Base-by-base conservation (phyloP, 805 yeast genomes). In the Pichia ethanolica region DNA sequence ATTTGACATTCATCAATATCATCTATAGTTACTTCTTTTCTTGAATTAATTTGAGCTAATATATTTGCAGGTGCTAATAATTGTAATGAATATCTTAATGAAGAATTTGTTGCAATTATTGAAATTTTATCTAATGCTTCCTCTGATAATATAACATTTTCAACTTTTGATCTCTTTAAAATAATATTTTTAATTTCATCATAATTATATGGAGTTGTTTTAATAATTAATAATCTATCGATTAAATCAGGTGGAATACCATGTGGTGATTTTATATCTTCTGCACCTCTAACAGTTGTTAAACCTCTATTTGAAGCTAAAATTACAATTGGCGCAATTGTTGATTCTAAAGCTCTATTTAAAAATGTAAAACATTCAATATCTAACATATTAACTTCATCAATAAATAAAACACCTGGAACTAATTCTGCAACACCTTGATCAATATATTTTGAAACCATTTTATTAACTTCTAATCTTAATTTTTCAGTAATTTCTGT, bases 271-370 rank as follows among this genome's bases (percentile, higher is more conserved):
- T 83, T 86, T 28, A 59, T 51, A 71, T 89, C 89, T 63, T 81
- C 83, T 33, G 98, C 88, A 46, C 99, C 99, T 62, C 97, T 80
- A 27, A 96, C 89, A 53, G 79, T 83, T n/a, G 96, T 79, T 51
- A 91, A 77, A 47, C 99, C 99, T 67, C 97, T 79, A 71, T 93
- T 93, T 28, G 99, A 90, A 42, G 99, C 99, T 95, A 93, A 87
- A 55, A 93, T 86, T 39, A 93, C 97, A 63, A 93, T 88, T 36
- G 99, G 99, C 13, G 98, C 87, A 67, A 93, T 85, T 53, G 89
- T 96, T 61, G 89, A 96, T 72, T 93, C 99, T 52, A 93, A 74
- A 10, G 99, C 99, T 58, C 97, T 81, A 73, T 93, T 93, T 61
- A 93, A 74, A 67, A 87, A 93, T 11, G 99, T 88, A 72, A 93